phyloP scores from a whole-genome alignment of 2,329 filamentous ascomycete species.

The Colletotrichum brevisporum region DNA sequence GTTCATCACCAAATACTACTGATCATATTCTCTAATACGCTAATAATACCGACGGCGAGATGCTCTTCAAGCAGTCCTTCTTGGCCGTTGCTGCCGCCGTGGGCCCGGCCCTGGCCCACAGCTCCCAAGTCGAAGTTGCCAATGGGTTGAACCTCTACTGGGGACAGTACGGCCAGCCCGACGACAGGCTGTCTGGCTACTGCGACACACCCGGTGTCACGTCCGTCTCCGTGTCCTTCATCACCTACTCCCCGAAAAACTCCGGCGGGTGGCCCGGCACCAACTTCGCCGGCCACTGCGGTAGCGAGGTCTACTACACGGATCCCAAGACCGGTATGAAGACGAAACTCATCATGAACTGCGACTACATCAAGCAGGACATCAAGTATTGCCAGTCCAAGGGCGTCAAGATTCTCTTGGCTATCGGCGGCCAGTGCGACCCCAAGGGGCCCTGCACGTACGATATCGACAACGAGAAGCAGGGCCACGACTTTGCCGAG shows the following conservation, averaged over 20 bases:
- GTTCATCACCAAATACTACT: slow-evolving; percentile 40
- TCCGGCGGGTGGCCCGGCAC: slow-evolving; percentile 53
- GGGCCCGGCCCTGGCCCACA: slow-evolving; percentile 37
- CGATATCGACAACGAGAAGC: slow-evolving; percentile 47
- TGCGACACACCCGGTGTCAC: slow-evolving; percentile 54
- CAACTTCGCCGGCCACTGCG: slow-evolving; percentile 58
- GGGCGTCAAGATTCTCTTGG: slow-evolving; percentile 60
- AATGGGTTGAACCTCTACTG: slow-evolving; percentile 57
- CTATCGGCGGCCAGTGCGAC: slow-evolving; percentile 54
- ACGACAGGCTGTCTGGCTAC: slow-evolving; percentile 50
- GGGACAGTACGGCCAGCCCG: slow-evolving; percentile 51
- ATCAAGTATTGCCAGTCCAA: slow-evolving; percentile 57
- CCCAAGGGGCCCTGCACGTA: slow-evolving; percentile 49
- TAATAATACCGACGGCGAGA: slow-evolving; percentile 31
- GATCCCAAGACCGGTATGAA: slow-evolving; percentile 37
- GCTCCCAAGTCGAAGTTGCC: slow-evolving; percentile 14
- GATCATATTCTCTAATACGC: slow-evolving; percentile 34
- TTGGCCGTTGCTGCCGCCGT: slow-evolving; percentile 45
- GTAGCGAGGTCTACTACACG: slow-evolving; percentile 45
- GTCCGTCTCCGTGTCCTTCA: slow-evolving; percentile 55
- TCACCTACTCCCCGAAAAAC: slow-evolving; percentile 56
- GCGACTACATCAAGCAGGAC: slow-evolving; percentile 53
- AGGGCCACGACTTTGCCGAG: slow-evolving; percentile 54
- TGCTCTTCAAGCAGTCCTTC: slow-evolving; percentile 46
- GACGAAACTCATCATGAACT: slow-evolving; percentile 53